Base-by-base conservation (phyloP, 306 rosid species). In the Cicer arietinum region DNA sequence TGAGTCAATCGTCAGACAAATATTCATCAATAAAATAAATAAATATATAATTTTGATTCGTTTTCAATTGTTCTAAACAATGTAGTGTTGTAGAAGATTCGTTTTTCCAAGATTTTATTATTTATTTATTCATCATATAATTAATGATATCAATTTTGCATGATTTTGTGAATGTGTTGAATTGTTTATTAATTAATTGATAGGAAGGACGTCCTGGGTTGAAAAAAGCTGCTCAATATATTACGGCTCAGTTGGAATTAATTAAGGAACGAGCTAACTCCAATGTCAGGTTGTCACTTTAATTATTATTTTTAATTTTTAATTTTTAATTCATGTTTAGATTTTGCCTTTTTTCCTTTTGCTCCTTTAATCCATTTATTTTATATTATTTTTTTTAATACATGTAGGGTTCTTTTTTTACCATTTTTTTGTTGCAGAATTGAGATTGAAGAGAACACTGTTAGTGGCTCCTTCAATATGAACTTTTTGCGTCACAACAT, bases 171-270 rank as follows among this genome's bases (percentile, higher is more conserved):
- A 41, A 81, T 67, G 82, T 69, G 82, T 69, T 85, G 52, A 57
- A 84, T 71, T 46, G 68, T 67, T 77, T 64, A 69, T 6, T 41
- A 5, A 17, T 66, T 37, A 2, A 64, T 75, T 80, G 66, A 77
- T 65, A 94, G 99, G 99, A 88, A 85, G 99, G 99, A 13, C 92
- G 97, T 8, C 96, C 96, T 81, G 99, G 99, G 51, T 82, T 92
- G 76, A 89, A 74, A 73, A 82, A 84, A 85, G 99, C 98, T 66
- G 97, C 96, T 69, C 66, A 80, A 2, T 95, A 95, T 79, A 92
- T 95, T 50, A 83, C 70, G 77, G 85, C 84, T 20, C 96, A 89
- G 80, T 76, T 95, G 78, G 96, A 86, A 81, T 65, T 45, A 80
- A 59, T 89, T 58, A 88, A 90, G 87, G 88, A 84, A 10, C 89